These are phyloP conservation scores for Suillus sp. DNA, from an alignment of 768 basidiomycete genomes.

Conservation along the genomic window DNA sequence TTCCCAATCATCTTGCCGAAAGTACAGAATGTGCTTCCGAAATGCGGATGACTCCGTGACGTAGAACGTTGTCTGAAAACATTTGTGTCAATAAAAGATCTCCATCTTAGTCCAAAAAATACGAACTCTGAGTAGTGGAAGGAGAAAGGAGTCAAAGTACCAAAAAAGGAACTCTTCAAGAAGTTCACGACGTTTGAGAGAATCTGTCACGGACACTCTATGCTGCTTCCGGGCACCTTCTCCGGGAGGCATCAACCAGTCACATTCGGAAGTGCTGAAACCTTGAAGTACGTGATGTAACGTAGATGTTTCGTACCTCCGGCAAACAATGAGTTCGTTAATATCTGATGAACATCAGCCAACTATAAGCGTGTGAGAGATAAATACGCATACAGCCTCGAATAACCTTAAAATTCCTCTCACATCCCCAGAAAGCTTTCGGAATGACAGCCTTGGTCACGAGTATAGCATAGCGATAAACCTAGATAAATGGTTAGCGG, in stretches of 20 bases:
- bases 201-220: slow-evolving; percentile 64
- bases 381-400: slow-evolving; percentile 49
- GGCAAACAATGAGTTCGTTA: slow-evolving; percentile 66
- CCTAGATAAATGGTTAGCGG: slow-evolving; percentile 42
- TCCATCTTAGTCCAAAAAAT: slow-evolving; percentile 2
- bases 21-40: slow-evolving; percentile 83
- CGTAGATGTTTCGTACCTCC: slow-evolving; percentile 83
- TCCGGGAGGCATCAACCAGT: slow-evolving; percentile 68
- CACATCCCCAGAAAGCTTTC: slow-evolving; percentile 75
- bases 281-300: slow-evolving; percentile 79
- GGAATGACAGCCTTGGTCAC: slow-evolving; percentile 75
- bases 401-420: slow-evolving; percentile 63
- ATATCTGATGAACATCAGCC: slow-evolving; percentile 51
- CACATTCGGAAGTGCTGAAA: slow-evolving; percentile 72
- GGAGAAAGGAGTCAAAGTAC: slow-evolving; percentile 87
- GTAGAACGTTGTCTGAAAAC: slow-evolving; percentile 83
- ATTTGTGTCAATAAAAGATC: neutral
- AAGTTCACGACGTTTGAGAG: slow-evolving; percentile 80
- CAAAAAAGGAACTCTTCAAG: slow-evolving; percentile 91
- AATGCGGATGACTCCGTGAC: slow-evolving; percentile 89
- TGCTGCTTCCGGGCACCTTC: slow-evolving; percentile 39
- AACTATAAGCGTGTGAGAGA: neutral
- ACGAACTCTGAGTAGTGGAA: slow-evolving; percentile 75
- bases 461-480: slow-evolving; percentile 64
- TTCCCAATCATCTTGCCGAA: slow-evolving; percentile 95